Conservation (phyloP, 1,139 yeast genomes). For the Suhomyces coccinellae region DNA sequence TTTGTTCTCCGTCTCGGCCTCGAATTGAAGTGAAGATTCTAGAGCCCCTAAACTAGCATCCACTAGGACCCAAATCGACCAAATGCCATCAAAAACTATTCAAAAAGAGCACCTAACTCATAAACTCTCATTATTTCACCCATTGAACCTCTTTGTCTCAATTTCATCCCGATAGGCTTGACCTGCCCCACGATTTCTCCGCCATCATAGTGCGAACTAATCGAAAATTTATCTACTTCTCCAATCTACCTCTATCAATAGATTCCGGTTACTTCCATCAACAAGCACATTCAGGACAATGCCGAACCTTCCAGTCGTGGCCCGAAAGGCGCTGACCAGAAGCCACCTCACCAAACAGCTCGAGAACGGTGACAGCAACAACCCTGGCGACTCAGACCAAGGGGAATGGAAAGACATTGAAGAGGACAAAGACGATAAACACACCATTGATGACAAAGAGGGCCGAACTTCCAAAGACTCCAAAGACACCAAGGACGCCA, state of each 20-base stretch:
- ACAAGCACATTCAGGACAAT: not conserved
- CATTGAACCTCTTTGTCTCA: too few species aligned
- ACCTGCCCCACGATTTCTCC: too few species aligned
- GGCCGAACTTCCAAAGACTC: not conserved
- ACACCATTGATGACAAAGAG: not conserved
- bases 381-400: not conserved
- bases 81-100: too few species aligned
- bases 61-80: too few species aligned
- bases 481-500: not conserved
- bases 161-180: too few species aligned
- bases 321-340: slow-evolving; percentile 1
- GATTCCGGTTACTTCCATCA: not conserved
- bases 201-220: too few species aligned
- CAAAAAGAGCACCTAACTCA: too few species aligned
- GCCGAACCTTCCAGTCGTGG: not conserved
- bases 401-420: not conserved
- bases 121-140: too few species aligned
- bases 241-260: not conserved
- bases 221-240: not conserved
- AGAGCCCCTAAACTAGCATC: too few species aligned
- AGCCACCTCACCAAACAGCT: slow-evolving; percentile 9
- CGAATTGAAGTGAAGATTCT: too few species aligned
- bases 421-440: not conserved
- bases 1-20: too few species aligned
- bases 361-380: not conserved